Evolutionary conservation across 2,329 filamentous ascomycete species (phyloP).

Genomic region (Mariannaea sp.): DNA sequence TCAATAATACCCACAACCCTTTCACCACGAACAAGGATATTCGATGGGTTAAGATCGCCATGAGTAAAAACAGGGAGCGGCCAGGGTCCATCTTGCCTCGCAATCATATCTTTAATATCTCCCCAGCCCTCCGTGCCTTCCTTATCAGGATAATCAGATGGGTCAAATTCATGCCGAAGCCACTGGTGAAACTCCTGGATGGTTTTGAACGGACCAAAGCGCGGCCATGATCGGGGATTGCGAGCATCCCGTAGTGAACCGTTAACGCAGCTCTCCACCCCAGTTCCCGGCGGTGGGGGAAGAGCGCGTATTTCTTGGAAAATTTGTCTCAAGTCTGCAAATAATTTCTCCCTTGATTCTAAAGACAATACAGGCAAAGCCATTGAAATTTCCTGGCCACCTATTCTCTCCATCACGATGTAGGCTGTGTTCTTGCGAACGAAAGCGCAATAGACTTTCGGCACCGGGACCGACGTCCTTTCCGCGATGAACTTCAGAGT

Average conservation of each 20-base stretch:
- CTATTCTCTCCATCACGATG: conserved; percentile 53
- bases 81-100: conserved; percentile 43
- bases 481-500: conserved; percentile 29
- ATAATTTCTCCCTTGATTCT: conserved; percentile 17
- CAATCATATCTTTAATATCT: conserved; percentile 42
- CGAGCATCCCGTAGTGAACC: conserved; percentile 39
- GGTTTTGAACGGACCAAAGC: conserved; percentile 41
- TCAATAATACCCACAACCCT: conserved; percentile 50
- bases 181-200: conserved; percentile 41
- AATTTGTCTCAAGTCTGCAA: conserved; percentile 22
- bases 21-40: conserved; percentile 49
- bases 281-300: conserved; percentile 17
- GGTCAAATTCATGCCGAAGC: conserved; percentile 37
- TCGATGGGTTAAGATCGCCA: conserved; percentile 49
- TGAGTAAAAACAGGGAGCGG: conserved; percentile 51
- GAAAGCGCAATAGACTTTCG: conserved; percentile 40
- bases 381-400: conserved; percentile 30
- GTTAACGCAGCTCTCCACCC: conserved; percentile 34
- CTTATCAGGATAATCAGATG: conserved; percentile 24
- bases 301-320: conserved; percentile 33
- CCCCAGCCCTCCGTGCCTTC: conserved; percentile 32
- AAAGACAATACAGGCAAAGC: no score
- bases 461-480: conserved; percentile 31
- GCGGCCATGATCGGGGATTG: conserved; percentile 21
- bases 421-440: conserved; percentile 44